A percentile compares a stretch with the other conserved stretches of the same genome.
Conservation (phyloP, 2,329 filamentous ascomycete genomes). For the Diaporthe capsici region DNA sequence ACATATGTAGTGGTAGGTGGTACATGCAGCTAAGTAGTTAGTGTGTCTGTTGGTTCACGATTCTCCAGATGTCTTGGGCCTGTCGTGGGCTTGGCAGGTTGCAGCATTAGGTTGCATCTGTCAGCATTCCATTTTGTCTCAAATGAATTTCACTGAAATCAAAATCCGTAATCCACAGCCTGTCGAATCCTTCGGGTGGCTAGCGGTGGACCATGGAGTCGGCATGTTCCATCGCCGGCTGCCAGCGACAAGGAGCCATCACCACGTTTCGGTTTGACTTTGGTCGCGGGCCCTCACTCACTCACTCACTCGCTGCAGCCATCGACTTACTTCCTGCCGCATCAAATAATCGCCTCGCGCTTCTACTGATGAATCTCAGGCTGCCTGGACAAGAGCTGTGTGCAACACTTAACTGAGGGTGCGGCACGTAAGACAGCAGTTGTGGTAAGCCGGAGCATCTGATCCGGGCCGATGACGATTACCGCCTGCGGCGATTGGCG, state of each 20-base stretch:
- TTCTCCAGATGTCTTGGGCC: background rate
- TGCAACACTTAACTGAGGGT: background rate
- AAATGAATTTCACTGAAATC: background rate
- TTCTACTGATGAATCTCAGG: background rate
- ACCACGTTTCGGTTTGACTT: background rate
- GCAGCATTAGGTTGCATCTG: background rate
- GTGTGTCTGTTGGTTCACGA: conserved; percentile 1
- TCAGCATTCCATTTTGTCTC: background rate
- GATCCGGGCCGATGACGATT: conserved; percentile 5
- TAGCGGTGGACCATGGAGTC: background rate
- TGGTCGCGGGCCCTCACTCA: background rate
- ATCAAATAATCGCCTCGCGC: background rate
- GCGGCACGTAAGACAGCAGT: too few species aligned
- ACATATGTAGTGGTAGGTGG: background rate
- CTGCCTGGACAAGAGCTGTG: background rate
- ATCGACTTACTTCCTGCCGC: background rate
- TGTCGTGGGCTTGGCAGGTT: background rate
- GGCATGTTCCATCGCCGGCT: background rate
- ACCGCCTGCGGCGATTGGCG: background rate
- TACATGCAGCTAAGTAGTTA: background rate
- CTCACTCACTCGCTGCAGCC: background rate
- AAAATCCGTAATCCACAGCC: background rate
- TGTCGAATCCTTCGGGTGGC: background rate
- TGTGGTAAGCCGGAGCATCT: conserved; percentile 15
- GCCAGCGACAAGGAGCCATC: background rate